Evolutionary conservation across 257 asterid genomes (phyloP).

Genomic region (Solanum medicagineum): DNA sequence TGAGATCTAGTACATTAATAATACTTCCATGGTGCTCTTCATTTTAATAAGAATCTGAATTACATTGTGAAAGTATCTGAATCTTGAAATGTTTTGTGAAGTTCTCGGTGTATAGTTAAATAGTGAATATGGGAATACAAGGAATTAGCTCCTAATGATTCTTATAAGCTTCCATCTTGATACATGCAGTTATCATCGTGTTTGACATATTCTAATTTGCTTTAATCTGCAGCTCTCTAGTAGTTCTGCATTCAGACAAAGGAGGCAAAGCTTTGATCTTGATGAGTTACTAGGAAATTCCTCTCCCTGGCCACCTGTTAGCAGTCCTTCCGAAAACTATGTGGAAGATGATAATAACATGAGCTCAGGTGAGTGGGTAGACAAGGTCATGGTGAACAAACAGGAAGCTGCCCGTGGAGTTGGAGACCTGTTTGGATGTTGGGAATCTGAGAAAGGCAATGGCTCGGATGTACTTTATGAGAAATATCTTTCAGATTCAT

Average conservation of each 20-base stretch:
- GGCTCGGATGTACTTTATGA: constrained; percentile 29
- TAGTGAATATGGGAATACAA: background rate
- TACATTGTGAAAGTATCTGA: background rate
- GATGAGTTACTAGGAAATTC: constrained; percentile 69
- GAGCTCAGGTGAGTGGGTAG: constrained; percentile 84
- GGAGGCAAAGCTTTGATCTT: constrained; percentile 56
- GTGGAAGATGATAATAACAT: constrained; percentile 54
- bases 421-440: constrained; percentile 19
- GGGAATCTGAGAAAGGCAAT: constrained; percentile 41
- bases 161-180: background rate
- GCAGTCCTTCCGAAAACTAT: constrained; percentile 31
- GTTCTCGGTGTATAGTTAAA: background rate
- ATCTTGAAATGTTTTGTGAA: background rate
- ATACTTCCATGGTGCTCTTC: background rate
- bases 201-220: background rate
- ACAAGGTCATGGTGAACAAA: constrained; percentile 94
- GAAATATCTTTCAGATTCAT: constrained; percentile 38
- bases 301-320: constrained; percentile 79
- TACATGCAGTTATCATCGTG: background rate
- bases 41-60: background rate
- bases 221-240: constrained; percentile 29
- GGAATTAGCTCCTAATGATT: background rate
- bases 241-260: constrained; percentile 41
- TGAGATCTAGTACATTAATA: background rate
- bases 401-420: constrained; percentile 35